A percentile compares a stretch with the other conserved stretches of the same genome.
phyloP scores from a whole-genome alignment of 2,329 filamentous ascomycete genomes.

The Cercospora beticola region DNA sequence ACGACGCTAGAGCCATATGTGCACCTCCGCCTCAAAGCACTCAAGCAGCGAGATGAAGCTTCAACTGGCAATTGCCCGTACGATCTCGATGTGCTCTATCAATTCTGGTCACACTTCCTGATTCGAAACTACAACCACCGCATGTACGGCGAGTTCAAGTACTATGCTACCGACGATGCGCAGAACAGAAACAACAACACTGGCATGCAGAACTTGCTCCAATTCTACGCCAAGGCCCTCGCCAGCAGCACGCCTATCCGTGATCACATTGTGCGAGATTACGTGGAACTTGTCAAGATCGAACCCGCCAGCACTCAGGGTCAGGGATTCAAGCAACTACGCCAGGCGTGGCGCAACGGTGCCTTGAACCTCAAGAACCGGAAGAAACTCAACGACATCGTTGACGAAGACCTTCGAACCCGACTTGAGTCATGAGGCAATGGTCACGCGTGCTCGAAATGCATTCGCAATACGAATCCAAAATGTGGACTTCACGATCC shows the following conservation, averaged over 20 bases:
- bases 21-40: constrained; percentile 50
- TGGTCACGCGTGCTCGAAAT: background rate
- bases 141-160: constrained; percentile 75
- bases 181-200: constrained; percentile 50
- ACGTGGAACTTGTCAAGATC: constrained; percentile 54
- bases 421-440: constrained; percentile 46
- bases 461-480: background rate
- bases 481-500: background rate
- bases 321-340: constrained; percentile 53
- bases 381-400: constrained; percentile 55
- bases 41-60: constrained; percentile 50
- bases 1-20: constrained; percentile 51
- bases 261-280: constrained; percentile 55
- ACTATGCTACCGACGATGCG: constrained; percentile 65
- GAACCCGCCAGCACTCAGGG: constrained; percentile 45
- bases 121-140: constrained; percentile 69
- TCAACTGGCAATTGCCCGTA: constrained; percentile 49
- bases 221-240: constrained; percentile 63
- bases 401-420: constrained; percentile 53
- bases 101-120: constrained; percentile 73
- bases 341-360: constrained; percentile 55
- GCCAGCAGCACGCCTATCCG: constrained; percentile 53
- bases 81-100: constrained; percentile 67
- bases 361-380: constrained; percentile 57
- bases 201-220: constrained; percentile 63